Evolutionary conservation across 768 basidiomycete genomes (phyloP).

Genomic region (Pleurotus salmoneostramineus): DNA sequence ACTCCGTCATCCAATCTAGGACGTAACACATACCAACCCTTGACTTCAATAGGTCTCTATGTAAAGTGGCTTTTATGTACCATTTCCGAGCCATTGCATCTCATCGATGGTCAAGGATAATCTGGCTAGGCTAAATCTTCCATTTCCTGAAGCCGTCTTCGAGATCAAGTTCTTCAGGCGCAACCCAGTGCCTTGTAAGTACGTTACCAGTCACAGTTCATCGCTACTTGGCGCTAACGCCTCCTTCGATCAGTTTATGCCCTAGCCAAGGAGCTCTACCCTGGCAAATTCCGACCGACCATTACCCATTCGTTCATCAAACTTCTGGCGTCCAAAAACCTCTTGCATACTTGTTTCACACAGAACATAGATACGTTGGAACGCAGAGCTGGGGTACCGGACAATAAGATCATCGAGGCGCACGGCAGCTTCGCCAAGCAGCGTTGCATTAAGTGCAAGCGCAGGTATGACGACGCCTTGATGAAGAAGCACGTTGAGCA

Average conservation of each 20-base stretch:
- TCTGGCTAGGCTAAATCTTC: conserved; percentile 70
- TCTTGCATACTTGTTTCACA: conserved; percentile 79
- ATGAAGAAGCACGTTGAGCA: conserved; percentile 62
- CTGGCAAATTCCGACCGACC: conserved; percentile 87
- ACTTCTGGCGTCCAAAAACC: conserved; percentile 63
- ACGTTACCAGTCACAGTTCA: not conserved
- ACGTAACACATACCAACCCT: not conserved
- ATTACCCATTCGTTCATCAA: conserved; percentile 86
- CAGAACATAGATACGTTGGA: conserved; percentile 96
- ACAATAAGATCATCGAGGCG: conserved; percentile 80
- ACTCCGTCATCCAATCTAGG: conserved; percentile 14
- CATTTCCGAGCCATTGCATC: not conserved
- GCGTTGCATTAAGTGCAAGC: conserved; percentile 73
- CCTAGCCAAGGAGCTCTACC: conserved; percentile 90
- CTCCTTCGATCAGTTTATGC: conserved; percentile 65
- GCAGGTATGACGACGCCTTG: conserved; percentile 54
- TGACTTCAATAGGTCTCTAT: conserved; percentile 42
- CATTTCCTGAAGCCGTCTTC: conserved; percentile 95
- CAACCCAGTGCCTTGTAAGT: conserved; percentile 10
- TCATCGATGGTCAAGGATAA: conserved; percentile 50
- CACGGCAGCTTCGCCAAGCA: conserved; percentile 94
- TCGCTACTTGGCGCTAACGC: not conserved
- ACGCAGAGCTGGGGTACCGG: conserved; percentile 73
- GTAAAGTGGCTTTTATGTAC: conserved; percentile 25
- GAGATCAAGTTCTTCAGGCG: conserved; percentile 81